phyloP scores from a whole-genome alignment of 2,329 filamentous ascomycete species.

The Epichloe typhina region DNA sequence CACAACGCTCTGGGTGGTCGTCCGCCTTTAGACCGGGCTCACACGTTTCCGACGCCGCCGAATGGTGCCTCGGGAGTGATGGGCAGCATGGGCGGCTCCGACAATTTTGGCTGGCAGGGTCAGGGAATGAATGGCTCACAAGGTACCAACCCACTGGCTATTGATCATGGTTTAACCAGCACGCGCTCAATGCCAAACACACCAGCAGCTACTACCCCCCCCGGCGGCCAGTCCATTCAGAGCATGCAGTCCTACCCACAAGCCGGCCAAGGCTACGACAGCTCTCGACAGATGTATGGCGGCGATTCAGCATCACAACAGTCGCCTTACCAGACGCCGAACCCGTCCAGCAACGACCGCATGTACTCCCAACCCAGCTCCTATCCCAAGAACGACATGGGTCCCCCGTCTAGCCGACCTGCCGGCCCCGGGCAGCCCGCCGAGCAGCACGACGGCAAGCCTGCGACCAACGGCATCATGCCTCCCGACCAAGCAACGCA shows the following conservation, averaged over 20 bases:
- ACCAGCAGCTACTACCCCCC: conserved; percentile 88
- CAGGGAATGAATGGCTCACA: conserved; percentile 49
- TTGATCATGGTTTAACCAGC: conserved; percentile 66
- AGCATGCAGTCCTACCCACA: conserved; percentile 67
- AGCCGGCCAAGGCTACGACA: conserved; percentile 59
- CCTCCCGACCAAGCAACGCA: conserved; percentile 35
- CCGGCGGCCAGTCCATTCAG: conserved; percentile 55
- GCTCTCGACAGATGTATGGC: conserved; percentile 66
- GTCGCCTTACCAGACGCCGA: conserved; percentile 54
- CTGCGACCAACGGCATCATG: conserved; percentile 56
- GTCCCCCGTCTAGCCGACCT: conserved; percentile 56
- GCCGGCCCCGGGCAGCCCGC: conserved; percentile 42
- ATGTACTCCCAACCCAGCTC: conserved; percentile 55
- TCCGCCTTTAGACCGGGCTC: conserved; percentile 67
- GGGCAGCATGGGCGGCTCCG: conserved; percentile 57
- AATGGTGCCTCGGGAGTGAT: conserved; percentile 84
- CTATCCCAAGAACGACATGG: conserved; percentile 82
- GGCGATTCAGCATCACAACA: conserved; percentile 56
- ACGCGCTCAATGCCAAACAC: conserved; percentile 78
- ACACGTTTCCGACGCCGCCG: conserved; percentile 89
- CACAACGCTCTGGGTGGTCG: conserved; percentile 58
- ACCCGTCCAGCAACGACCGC: conserved; percentile 44
- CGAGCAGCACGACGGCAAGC: conserved; percentile 51
- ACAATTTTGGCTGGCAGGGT: conserved; percentile 67
- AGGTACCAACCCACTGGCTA: conserved; percentile 58